These are phyloP conservation scores for Coemansia aciculifera DNA, from an alignment of 192 early-diverging fungal species.

Conservation along the genomic window DNA sequence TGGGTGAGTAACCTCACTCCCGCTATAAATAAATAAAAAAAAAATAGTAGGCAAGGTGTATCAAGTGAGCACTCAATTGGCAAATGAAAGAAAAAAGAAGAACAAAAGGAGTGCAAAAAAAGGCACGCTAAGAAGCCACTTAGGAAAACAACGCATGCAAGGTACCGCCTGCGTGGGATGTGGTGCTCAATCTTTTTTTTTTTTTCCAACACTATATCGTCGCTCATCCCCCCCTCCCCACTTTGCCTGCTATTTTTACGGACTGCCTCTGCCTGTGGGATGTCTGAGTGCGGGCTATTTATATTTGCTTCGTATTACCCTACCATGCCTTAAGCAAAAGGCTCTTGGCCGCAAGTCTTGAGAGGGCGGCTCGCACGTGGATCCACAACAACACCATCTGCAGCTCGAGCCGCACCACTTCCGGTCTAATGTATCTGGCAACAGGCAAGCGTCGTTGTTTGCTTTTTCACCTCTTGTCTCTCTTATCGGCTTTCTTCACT, in stretches of 20 bases:
- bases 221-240: not conserved
- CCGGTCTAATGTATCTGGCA: not conserved
- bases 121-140: not conserved
- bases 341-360: too few species aligned
- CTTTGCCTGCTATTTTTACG: not conserved
- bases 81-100: not conserved
- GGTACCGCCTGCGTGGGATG: conserved; percentile 1
- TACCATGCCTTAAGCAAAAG: too few species aligned
- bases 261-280: not conserved
- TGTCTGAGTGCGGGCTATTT: too few species aligned
- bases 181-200: not conserved
- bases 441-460: not conserved
- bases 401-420: not conserved
- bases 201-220: not conserved
- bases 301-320: too few species aligned
- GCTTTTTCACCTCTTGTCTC: not conserved
- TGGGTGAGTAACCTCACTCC: conserved; percentile 1
- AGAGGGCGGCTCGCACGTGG: not conserved
- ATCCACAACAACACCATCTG: not conserved
- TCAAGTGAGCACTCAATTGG: not conserved
- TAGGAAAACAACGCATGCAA: not conserved
- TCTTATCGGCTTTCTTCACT: not conserved
- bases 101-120: not conserved
- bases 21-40: not conserved
- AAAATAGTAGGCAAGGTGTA: conserved; percentile 3